phyloP scores from a whole-genome alignment of 306 rosid genomes.

The Prunus mume region DNA sequence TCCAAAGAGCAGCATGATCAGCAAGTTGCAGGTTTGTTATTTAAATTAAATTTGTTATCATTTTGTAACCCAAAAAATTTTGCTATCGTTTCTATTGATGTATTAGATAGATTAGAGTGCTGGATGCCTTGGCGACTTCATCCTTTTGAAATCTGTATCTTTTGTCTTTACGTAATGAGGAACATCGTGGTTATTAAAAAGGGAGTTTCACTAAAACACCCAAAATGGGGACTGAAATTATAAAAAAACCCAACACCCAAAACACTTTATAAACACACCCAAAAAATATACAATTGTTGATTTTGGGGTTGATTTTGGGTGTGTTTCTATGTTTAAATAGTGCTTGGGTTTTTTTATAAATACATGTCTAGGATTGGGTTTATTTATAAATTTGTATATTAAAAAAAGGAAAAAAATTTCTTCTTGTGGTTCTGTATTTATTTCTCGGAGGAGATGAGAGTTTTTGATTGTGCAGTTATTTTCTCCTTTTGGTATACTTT shows the following conservation, averaged over 20 bases:
- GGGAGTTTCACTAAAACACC: too few species aligned
- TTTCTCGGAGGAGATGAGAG: background rate
- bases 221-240: too few species aligned
- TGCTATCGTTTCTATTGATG: background rate
- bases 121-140: background rate
- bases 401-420: too few species aligned
- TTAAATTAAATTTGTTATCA: background rate
- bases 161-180: background rate
- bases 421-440: background rate
- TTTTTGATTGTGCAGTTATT: background rate
- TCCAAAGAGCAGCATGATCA: conserved; percentile 57
- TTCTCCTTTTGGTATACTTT: background rate
- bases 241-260: too few species aligned
- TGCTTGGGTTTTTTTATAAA: too few species aligned
- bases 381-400: too few species aligned
- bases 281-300: too few species aligned
- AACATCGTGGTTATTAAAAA: background rate
- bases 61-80: background rate
- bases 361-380: too few species aligned
- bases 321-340: too few species aligned
- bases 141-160: background rate
- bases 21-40: conserved; percentile 49
- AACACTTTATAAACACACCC: too few species aligned
- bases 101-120: background rate
- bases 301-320: too few species aligned